Evolutionary conservation across 2,329 filamentous ascomycete genomes (phyloP).

Genomic region (Claviceps sp.): DNA sequence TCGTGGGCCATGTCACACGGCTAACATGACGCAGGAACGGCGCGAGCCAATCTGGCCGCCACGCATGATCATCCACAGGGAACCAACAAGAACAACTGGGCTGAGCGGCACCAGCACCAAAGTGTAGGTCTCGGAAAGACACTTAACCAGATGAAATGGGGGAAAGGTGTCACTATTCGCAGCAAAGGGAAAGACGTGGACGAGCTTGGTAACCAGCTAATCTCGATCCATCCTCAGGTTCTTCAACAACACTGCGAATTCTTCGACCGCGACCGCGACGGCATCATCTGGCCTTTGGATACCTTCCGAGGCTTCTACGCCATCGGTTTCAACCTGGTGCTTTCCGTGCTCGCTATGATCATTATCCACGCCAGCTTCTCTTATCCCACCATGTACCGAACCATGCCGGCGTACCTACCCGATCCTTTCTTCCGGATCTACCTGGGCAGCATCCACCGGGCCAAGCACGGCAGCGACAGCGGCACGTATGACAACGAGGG

Average conservation of each 20-base stretch:
- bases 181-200: not conserved
- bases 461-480: slow-evolving; percentile 32
- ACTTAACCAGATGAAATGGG: not conserved
- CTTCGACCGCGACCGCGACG: slow-evolving; percentile 27
- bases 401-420: slow-evolving; percentile 21
- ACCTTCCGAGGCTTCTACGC: slow-evolving; percentile 26
- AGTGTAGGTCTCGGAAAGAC: slow-evolving; percentile 11
- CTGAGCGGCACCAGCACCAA: slow-evolving; percentile 16
- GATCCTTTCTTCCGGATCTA: slow-evolving; percentile 26
- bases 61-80: slow-evolving; percentile 20
- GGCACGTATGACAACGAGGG: slow-evolving; percentile 34
- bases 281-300: slow-evolving; percentile 24
- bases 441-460: slow-evolving; percentile 25
- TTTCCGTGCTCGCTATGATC: slow-evolving; percentile 24
- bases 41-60: slow-evolving; percentile 22
- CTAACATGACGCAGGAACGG: slow-evolving; percentile 13
- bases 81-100: slow-evolving; percentile 20
- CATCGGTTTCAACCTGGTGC: slow-evolving; percentile 25
- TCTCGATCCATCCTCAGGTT: slow-evolving; percentile 5
- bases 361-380: slow-evolving; percentile 30
- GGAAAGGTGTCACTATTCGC: not conserved
- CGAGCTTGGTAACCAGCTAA: not conserved
- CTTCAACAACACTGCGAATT: slow-evolving; percentile 27
- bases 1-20: no score
- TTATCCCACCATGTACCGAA: slow-evolving; percentile 32